Evolutionary conservation across 805 yeast genomes (phyloP), one percentile per base, ranked within the genome.

Genomic region (Ogataea dorogensis): DNA sequence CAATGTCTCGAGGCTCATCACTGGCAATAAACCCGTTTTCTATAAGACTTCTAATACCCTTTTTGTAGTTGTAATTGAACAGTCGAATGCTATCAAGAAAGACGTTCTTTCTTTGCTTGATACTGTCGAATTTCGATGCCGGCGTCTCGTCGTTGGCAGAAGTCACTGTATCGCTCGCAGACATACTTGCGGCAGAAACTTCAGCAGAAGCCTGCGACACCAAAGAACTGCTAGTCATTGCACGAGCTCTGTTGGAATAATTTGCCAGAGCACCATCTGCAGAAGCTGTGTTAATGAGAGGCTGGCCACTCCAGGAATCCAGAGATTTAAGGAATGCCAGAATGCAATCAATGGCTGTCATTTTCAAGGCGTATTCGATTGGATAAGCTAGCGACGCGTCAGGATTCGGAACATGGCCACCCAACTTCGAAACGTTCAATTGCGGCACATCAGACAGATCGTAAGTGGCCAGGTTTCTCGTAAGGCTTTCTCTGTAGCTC

Each of bases 41-140:
- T 13, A 84, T 50, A 40, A 93, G 70, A 38, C 65, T 69, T 18
- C 71, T 68, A 38, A 93, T 64, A 1, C 98, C 98, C 33, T 73
- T 79, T 53, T 83, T 81, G 1, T 97, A 95, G 44, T 85, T 85
- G 59, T 71, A 84, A 56, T 88, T 89, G 67, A 93, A 93, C 39
- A 78, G 77, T 42, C 74, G 73, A 11, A 87, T 73, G 36, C 89
- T 89, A 42, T 86, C 93, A 16, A 83, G 69, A 23, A 91, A 66
- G 2, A 83, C 83, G 21, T 84, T 87, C 59, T 93, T 93, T 40
- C 91, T 71, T 50, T 79, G 84, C 53, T 93, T 94, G 47, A 81
- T 72, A 32, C 72, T 77, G 50, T 89, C 97, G 60, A 93, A 91
- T 58, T 87, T 94, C 14, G 75, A 72, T 1, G 73, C 81, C 23